Evolutionary conservation across 768 basidiomycete genomes (phyloP), one percentile per base, ranked within the genome.

Genomic region (Tulasnella sp.): DNA sequence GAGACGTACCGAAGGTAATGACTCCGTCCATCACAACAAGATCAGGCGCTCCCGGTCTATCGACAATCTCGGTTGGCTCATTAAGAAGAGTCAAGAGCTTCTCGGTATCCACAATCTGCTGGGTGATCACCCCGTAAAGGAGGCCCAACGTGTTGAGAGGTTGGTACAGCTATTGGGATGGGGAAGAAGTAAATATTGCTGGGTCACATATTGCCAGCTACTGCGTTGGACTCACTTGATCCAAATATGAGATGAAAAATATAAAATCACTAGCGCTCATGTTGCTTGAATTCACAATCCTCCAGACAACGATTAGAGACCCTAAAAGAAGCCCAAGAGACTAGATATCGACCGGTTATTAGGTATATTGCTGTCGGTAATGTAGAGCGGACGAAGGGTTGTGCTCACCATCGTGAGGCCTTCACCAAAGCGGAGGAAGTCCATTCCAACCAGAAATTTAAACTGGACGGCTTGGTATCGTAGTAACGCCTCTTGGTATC

Each of bases 1-100:
- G n/a, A n/a, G n/a, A 73, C 80, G 44, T 52, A 88, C 88, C 85
- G 69, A 98, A 96, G 68, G 89, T 90, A 67, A 97, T 86, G 69
- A 85, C 83, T 2, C 92, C 85, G 53, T 83, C 77, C 15, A 80
- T 73, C 7, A 90, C 78, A 47, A 84, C 73, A 23, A 96, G 77
- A 51, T 89, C 82, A 13, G 80, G 77, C 7, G 88, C 88, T 65
- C 81, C 78, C 5, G 84, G 84, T 67, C 80, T 80, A 70, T 95
- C 90, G 64, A 84, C 81, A 62, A 97, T 80, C 61, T 94, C 93
- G 0, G 80, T 85, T 1, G 87, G 83, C 67, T 94, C 86, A 61
- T 82, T 81, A 4, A 98, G 77, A 17, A 93, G 76, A 58, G 84
- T 79, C 59, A 96, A 75, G 45, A 97, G 76, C 67, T 83, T 85